A percentile compares a stretch with the other conserved stretches of the same genome.
Conservation (phyloP, 108 stramenopile species). For the Nannochloropsis salina region DNA sequence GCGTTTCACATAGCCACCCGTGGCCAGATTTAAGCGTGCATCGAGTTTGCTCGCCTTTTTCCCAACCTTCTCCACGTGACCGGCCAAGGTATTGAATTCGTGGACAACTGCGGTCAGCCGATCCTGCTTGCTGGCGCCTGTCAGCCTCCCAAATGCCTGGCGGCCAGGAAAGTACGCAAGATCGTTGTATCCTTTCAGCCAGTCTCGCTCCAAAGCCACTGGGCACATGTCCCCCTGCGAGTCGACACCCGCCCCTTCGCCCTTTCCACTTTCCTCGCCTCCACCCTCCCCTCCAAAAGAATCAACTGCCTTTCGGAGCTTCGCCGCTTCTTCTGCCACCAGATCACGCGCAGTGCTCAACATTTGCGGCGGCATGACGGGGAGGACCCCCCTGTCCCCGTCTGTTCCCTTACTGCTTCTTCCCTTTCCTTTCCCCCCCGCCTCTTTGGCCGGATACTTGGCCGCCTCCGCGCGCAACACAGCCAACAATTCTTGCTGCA, state of each 20-base stretch:
- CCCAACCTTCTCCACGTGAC: not conserved
- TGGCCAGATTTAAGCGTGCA: constrained; percentile 27
- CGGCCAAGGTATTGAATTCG: constrained; percentile 32
- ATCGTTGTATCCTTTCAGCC: constrained; percentile 29
- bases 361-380: not conserved
- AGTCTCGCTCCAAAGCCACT: constrained; percentile 27
- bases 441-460: constrained; percentile 24
- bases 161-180: constrained; percentile 45
- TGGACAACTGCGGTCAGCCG: constrained; percentile 36
- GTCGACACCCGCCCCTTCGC: not conserved
- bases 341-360: not conserved
- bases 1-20: constrained; percentile 35
- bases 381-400: constrained; percentile 1
- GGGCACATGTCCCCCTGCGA: not conserved
- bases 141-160: constrained; percentile 32
- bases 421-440: not conserved
- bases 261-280: not conserved
- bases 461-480: constrained; percentile 23
- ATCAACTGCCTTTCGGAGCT: not conserved
- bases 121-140: constrained; percentile 34
- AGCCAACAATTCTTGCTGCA: constrained; percentile 32
- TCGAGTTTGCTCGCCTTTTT: constrained; percentile 39
- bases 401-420: constrained; percentile 14
- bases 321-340: not conserved
- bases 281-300: constrained; percentile 25